These are phyloP conservation scores for Saccharomyces hybrid DNA, from an alignment of 1,139 yeast species.

Conservation along the genomic window DNA sequence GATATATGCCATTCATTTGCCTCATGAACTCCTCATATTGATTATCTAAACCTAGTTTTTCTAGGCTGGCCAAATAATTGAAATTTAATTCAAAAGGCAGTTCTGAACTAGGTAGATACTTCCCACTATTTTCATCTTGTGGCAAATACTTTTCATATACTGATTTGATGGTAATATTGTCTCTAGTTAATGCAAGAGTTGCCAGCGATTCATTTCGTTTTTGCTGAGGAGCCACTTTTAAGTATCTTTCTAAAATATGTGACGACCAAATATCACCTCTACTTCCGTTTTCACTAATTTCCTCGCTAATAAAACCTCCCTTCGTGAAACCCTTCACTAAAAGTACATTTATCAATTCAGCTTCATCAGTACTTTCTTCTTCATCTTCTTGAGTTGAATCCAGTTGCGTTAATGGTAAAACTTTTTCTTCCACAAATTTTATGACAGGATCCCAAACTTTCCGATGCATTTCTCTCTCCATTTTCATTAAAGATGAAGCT, in stretches of 20 bases:
- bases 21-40: slow-evolving; percentile 35
- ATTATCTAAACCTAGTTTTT: slow-evolving; percentile 17
- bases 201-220: slow-evolving; percentile 19
- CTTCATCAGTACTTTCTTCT: slow-evolving; percentile 13
- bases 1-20: slow-evolving; percentile 41
- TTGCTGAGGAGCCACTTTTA: slow-evolving; percentile 1
- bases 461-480: slow-evolving; percentile 47
- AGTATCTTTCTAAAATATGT: slow-evolving; percentile 28
- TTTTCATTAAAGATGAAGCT: slow-evolving; percentile 43
- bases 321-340: background rate
- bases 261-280: slow-evolving; percentile 24
- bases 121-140: slow-evolving; percentile 28
- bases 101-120: slow-evolving; percentile 33
- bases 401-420: slow-evolving; percentile 24
- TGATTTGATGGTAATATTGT: slow-evolving; percentile 16
- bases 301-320: background rate
- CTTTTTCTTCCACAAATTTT: slow-evolving; percentile 40
- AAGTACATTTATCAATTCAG: background rate
- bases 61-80: slow-evolving; percentile 42
- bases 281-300: background rate
- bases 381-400: slow-evolving; percentile 34
- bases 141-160: slow-evolving; percentile 30
- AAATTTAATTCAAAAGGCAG: slow-evolving; percentile 39
- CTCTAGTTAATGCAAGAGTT: slow-evolving; percentile 28
- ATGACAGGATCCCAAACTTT: slow-evolving; percentile 50